Evolutionary conservation across 352 stramenopile genomes (phyloP), one percentile per base, ranked within the genome.

Genomic region (Phytophthora ramorum): DNA sequence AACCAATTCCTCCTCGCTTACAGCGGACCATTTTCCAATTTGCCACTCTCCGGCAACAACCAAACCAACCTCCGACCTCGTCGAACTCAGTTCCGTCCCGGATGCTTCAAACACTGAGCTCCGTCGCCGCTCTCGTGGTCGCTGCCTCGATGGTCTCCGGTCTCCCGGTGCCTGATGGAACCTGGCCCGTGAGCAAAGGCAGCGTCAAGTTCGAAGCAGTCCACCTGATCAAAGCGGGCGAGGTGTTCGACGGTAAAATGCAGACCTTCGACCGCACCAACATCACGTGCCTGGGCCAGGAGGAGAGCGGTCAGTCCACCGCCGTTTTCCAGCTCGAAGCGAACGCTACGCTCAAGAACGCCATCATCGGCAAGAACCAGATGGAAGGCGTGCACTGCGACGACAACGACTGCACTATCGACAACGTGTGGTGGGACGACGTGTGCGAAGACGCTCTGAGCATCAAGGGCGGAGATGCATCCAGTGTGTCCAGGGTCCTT

Each of bases 281-380:
- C 50, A 67, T 84, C 43, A 74, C 51, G 28, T 89, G 79, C 44
- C 26, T 71, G 0, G 75, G 68, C 0, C 70, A 83, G 22, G 59
- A 57, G 40, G 71, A 83, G 32, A 75, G 67, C 20, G 54, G 52
- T 4, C 54, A 51, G 7, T 62, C 48, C 14, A 77, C 62, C 2
- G 68, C 68, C 3, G 66, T 83, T 12, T 89, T 89, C 57, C n/a
- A 72, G 17, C 28, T 89, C n/a, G 66, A 85, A 40, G 17, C 76
- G 0, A 69, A 66, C n/a, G 78, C 66, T 1, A 87, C 73, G 8
- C 72, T 88, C 17, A 78, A 79, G 57, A 86, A 89, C 51, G 79
- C 62, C n/a, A 89, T 89, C 66, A 84, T 89, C 30, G 79, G 79
- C 35, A 59, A 52, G 51, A 75, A 83, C 69, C 75, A 87, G 63